phyloP scores from a whole-genome alignment of 495 filamentous ascomycete genomes.

The Clohesyomyces aquaticus region DNA sequence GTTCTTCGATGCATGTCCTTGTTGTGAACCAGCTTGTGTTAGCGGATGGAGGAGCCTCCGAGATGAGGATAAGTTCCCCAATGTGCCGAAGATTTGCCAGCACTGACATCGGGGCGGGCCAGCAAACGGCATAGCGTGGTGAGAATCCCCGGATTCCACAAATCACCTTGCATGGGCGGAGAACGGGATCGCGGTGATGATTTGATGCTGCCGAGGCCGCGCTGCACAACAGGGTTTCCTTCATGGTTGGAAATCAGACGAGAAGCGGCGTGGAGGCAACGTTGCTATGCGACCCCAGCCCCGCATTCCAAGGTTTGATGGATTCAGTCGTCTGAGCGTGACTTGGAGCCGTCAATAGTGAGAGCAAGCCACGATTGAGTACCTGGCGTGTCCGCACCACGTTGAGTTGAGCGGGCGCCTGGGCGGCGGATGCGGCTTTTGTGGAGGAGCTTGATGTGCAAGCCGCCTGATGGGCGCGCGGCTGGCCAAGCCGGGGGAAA shows the following conservation, averaged over 20 bases:
- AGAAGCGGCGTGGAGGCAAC: conserved; percentile 13
- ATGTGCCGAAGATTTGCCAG: conserved; percentile 7
- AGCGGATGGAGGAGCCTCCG: too few relatives aligned
- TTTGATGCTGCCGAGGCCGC: not conserved
- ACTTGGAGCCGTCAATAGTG: not conserved
- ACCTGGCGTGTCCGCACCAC: not conserved
- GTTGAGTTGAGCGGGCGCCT: not conserved
- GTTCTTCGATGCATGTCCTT: too few relatives aligned
- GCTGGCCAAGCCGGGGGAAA: too few relatives aligned
- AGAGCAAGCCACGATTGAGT: conserved; percentile 6
- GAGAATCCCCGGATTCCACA: conserved; percentile 7
- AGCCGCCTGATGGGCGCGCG: too few relatives aligned
- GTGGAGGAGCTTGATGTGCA: conserved; percentile 27
- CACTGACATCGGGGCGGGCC: not conserved
- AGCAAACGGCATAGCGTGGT: conserved; percentile 8
- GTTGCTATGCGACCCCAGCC: conserved; percentile 27
- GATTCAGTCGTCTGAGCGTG: too few relatives aligned
- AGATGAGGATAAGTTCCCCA: not conserved
- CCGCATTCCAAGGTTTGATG: conserved; percentile 30
- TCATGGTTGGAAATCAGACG: too few relatives aligned
- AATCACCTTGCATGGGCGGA: conserved; percentile 19
- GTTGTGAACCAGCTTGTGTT: not conserved
- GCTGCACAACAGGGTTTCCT: not conserved
- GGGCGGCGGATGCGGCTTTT: conserved; percentile 33
- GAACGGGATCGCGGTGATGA: not conserved